Base-by-base conservation (phyloP, 139 green algal genomes). In the Chlamydomonas sphaeroides region DNA sequence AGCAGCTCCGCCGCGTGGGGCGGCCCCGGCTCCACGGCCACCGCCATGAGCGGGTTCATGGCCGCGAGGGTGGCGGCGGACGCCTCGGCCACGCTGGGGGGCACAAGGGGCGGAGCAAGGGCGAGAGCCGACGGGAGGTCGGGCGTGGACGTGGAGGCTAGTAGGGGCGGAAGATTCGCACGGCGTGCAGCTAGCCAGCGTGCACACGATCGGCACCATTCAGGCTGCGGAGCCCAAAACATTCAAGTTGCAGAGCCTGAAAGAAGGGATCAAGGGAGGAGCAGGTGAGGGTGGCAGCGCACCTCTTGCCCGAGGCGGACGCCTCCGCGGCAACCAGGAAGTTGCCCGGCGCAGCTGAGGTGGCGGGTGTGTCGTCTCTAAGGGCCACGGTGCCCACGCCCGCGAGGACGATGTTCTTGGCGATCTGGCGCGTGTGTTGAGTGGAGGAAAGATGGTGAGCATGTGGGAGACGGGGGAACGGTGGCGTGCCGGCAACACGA, bases 351-450 rank as follows among this genome's bases (percentile, higher is more conserved):
- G 85, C 61, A 1, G 57, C 62, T 2, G 53, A 17, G 0, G 66
- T 69, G 51, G 59, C 73, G 28, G 92, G 86, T 0, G 85, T 88
- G 80, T 94, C 88, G 38, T 97, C 93, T 33, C 91, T 45, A 0
- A 98, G 69, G 0, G 83, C 87, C 26, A 98, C 80, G 0, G 79
- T 87, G 0, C 95, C 95, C 7, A 98, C 89, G 25, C 95, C 95
- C 25, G 95, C 95, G 42, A 98, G 87, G 33, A 94, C 94, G 18
- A 98, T 86, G 85, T 98, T 98, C 84, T 98, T 98, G 33, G 93
- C 95, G 3, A 96, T 86, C 95, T 98, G 90, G 45, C 10, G 45
- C n/a, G n/a, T n/a, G n/a, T n/a, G n/a, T n/a, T n/a, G n/a, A n/a
- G n/a, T n/a, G n/a, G n/a, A n/a, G n/a, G n/a, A n/a, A n/a, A 53